These are phyloP conservation scores for Ciborinia camelliae DNA, from an alignment of 2,329 filamentous ascomycete genomes.

Conservation along the genomic window DNA sequence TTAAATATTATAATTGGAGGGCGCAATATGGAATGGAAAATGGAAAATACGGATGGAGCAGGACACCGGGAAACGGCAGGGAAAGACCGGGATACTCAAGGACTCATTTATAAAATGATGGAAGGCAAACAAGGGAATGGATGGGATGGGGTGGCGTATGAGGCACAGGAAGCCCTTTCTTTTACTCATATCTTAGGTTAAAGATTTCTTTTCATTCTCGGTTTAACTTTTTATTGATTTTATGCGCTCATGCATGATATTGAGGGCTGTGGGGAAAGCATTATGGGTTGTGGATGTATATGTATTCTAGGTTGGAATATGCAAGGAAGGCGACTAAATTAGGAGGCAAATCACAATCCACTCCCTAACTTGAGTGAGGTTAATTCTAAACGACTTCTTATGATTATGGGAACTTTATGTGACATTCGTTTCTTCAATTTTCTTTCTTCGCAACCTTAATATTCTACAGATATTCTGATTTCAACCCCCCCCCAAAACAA, in stretches of 20 bases:
- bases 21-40: constrained; percentile 6
- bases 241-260: background rate
- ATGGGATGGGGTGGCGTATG: constrained; percentile 1
- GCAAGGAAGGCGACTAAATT: background rate
- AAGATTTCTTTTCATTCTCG: background rate
- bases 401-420: background rate
- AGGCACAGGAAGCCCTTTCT: background rate
- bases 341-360: too few relatives aligned
- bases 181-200: background rate
- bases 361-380: too few relatives aligned
- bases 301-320: constrained; percentile 4
- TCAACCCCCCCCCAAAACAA: background rate
- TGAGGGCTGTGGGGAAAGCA: background rate
- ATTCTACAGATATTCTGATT: background rate
- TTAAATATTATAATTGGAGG: background rate
- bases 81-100: constrained; percentile 7
- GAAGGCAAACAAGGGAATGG: constrained; percentile 3
- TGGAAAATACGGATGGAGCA: constrained; percentile 1
- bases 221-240: background rate
- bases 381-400: too few relatives aligned
- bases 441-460: background rate
- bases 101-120: constrained; percentile 5
- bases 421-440: background rate
- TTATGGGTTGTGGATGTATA: background rate
- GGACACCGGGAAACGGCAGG: constrained; percentile 5